Conservation (phyloP, 805 yeast species). For the Nakazawaea holstii region DNA sequence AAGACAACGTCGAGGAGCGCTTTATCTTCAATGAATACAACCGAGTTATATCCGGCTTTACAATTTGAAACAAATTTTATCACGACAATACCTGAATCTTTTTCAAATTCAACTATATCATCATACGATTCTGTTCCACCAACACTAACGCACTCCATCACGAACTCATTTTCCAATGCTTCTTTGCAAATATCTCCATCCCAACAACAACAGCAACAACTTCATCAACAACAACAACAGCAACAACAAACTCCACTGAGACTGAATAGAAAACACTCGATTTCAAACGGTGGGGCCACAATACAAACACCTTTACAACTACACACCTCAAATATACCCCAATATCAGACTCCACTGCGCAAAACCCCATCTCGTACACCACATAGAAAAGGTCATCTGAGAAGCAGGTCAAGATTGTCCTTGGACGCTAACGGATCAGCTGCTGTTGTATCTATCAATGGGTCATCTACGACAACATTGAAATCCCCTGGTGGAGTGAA, state of each 20-base stretch:
- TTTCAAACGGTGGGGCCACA: slow-evolving; percentile 7
- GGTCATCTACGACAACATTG: slow-evolving; percentile 15
- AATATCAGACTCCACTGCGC: slow-evolving; percentile 20
- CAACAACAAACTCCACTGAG: slow-evolving; percentile 30
- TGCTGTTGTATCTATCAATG: slow-evolving; percentile 14
- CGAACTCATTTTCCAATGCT: slow-evolving; percentile 15
- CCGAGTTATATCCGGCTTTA: slow-evolving; percentile 6
- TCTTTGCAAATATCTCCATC: slow-evolving; percentile 11
- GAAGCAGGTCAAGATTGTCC: slow-evolving; percentile 36
- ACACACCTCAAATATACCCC: slow-evolving; percentile 3
- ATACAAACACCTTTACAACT: slow-evolving; percentile 30
- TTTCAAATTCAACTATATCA: slow-evolving; percentile 27
- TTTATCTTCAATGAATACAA: background rate
- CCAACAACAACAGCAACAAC: slow-evolving; percentile 15
- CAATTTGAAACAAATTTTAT: slow-evolving; percentile 10
- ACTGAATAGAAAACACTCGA: slow-evolving; percentile 19
- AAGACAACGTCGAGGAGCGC: background rate
- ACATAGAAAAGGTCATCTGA: slow-evolving; percentile 27
- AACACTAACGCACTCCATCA: slow-evolving; percentile 17
- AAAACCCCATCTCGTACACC: slow-evolving; percentile 25
- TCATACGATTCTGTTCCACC: slow-evolving; percentile 26
- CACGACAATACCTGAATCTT: slow-evolving; percentile 23
- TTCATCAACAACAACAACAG: slow-evolving; percentile 34
- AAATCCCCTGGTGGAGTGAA: slow-evolving; percentile 36
- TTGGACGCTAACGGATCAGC: slow-evolving; percentile 28